These are phyloP conservation scores for Hymenotorrendiella dingleyae DNA, from an alignment of 2,329 filamentous ascomycete species.

Conservation along the genomic window DNA sequence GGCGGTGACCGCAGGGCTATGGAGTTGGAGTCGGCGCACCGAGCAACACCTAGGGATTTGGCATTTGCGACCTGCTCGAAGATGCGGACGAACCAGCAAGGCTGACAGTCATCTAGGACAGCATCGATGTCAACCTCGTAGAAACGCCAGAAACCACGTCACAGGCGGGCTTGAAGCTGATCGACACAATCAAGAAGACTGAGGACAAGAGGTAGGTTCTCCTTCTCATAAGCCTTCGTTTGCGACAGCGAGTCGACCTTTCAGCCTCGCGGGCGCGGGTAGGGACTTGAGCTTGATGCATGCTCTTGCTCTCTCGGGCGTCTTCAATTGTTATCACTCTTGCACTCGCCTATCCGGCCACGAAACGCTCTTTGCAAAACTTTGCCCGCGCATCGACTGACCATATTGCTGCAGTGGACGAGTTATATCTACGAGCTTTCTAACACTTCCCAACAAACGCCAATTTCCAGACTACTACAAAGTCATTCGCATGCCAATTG, in stretches of 20 bases:
- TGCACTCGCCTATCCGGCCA: neutral
- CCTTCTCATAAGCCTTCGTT: constrained; percentile 4
- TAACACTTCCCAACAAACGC: constrained; percentile 60
- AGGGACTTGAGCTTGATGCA: constrained; percentile 4
- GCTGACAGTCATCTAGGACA: constrained; percentile 27
- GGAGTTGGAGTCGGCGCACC: constrained; percentile 16
- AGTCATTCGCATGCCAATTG: constrained; percentile 70
- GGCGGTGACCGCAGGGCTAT: constrained; percentile 21
- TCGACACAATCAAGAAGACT: constrained; percentile 69
- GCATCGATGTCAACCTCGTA: constrained; percentile 23
- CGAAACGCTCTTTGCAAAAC: neutral
- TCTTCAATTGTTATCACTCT: constrained; percentile 1
- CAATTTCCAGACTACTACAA: constrained; percentile 71
- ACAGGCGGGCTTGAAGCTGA: constrained; percentile 63
- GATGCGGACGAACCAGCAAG: constrained; percentile 13
- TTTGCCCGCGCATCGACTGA: constrained; percentile 8
- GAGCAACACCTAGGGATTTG: constrained; percentile 11
- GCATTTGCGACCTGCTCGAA: constrained; percentile 10
- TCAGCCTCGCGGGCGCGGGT: constrained; percentile 13
- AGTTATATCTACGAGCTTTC: constrained; percentile 68
- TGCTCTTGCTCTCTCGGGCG: constrained; percentile 8
- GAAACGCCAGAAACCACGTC: constrained; percentile 66
- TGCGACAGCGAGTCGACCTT: constrained; percentile 8
- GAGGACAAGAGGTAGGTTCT: constrained; percentile 71
- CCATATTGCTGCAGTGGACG: constrained; percentile 50